Conservation (phyloP, 208 protist genomes). For the Trichomonas vaginalis region DNA sequence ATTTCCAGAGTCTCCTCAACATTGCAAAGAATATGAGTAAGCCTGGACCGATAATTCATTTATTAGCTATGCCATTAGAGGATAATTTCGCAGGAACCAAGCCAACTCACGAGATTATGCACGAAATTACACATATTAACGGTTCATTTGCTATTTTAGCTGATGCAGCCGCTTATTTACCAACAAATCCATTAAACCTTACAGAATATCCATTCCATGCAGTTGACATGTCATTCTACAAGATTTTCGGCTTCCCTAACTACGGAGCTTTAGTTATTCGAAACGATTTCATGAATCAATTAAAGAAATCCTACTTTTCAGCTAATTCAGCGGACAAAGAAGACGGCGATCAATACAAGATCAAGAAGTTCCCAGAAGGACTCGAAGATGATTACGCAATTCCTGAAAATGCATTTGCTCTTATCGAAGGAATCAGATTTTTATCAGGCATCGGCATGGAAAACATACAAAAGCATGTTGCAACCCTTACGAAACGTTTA, state of each 20-base stretch:
- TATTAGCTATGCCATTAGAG: slow-evolving; percentile 19
- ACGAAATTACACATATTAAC: neutral
- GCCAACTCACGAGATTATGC: neutral
- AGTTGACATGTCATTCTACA: slow-evolving; percentile 21
- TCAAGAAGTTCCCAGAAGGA: neutral
- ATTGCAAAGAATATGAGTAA: neutral
- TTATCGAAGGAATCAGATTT: neutral
- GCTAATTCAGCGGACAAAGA: neutral
- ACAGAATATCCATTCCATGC: neutral
- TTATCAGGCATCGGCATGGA: neutral
- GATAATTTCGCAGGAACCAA: slow-evolving; percentile 23
- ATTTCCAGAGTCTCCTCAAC: neutral
- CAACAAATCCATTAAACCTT: slow-evolving; percentile 15
- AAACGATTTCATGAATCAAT: neutral
- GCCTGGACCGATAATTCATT: neutral
- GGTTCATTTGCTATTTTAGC: neutral
- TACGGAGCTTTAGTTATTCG: neutral
- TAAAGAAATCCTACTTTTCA: neutral
- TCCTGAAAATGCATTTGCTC: neutral
- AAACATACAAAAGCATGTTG: neutral
- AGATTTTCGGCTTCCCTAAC: slow-evolving; percentile 19
- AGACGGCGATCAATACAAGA: neutral
- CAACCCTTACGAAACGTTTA: neutral
- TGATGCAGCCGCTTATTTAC: slow-evolving; percentile 18
- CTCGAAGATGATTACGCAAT: neutral